Evolutionary conservation across 2,329 filamentous ascomycete genomes (phyloP), one percentile per base, ranked within the genome.

Genomic region (Aspergillus flavus): DNA sequence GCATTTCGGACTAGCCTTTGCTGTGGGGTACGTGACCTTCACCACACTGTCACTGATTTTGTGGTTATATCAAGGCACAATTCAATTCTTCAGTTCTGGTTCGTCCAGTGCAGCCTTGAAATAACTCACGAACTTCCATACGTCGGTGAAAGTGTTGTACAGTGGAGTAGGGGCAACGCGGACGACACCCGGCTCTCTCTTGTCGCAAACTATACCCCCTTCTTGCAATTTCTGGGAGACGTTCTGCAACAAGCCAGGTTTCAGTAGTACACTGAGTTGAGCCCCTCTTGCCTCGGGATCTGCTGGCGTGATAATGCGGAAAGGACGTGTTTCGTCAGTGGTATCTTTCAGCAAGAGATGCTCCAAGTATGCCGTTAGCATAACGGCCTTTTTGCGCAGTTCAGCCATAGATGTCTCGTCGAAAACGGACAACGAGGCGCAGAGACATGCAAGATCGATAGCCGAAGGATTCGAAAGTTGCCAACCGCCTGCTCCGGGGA

Each of bases 181-280:
- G 41, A 97, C 89, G 21, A 96, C 93, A 73, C 92, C 89, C 1
- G 93, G 93, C 77, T 91, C 91, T 61, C 93, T 83, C 84, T 94
- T 91, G 73, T 96, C 93, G 54, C 91, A 89, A 4, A 95, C 85
- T 3, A 95, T 89, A 1, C 90, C 91, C 0, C 85, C 85, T n/a
- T 87, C 83, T 69, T 91, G 87, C 52, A 96, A 76, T 41, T 83
- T 85, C 43, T 82, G 79, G 60, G 86, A 84, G 3, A 96, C 87
- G 7, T 75, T 75, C n/a, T 94, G 91, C 66, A 96, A 78, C 59
- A 94, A 73, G 0, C 90, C 91, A 2, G 86, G 83, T 50, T 85
- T 82, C n/a, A 96, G 81, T 61, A 91, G 73, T 4, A 96, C 79
- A 72, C 91, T 94, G 55, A 96, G 77, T 76, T 96, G 93, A 5